Base-by-base conservation (phyloP, 73 alveolate species). In the Paramecium tetraurelia region DNA sequence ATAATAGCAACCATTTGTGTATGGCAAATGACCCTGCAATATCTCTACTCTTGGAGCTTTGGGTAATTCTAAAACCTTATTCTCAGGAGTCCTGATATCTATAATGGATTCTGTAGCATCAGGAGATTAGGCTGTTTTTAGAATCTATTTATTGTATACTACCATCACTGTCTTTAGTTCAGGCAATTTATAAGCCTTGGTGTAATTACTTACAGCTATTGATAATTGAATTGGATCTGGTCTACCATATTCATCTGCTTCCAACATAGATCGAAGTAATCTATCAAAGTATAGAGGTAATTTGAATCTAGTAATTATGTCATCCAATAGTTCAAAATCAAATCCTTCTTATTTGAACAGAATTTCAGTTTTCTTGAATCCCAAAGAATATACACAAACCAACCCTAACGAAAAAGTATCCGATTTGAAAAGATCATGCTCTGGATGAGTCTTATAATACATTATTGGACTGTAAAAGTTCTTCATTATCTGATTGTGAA, bases 361-460 rank as follows among this genome's bases (percentile, higher is more conserved):
- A n/a, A 44, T 46, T 40, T 27, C 43, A 48, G 90, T 80, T 31
- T 80, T 43, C 44, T 80, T 80, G 24, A 80, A 41, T 24, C 90
- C 90, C 72, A 80, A 80, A 44, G 63, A 80, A 80, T 80, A 80
- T 3, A 80, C 20, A 24, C 46, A 33, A 18, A 80, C 90, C 8
- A 80, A 48, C 20, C 90, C 90, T 11, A 80, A 21, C 2, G 90
- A 80, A 80, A 80, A 80, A 11, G 57, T 43, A 48, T 80, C 90
- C 20, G 70, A 48, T 80, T 80, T 80, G 48, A 41, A 80, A 10
- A 80, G 12, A 44, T 80, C 57, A 41, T 40, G 69, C 11, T 29
- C 89, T 41, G 41, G 44, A 77, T 77, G 46, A 20, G 46, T 40
- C 16, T 77, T 40, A 21, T 41, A 77, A 46, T 29, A 77, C 53